These are phyloP conservation scores for Solanum acaule DNA, from an alignment of 257 asterid genomes.

Conservation along the genomic window DNA sequence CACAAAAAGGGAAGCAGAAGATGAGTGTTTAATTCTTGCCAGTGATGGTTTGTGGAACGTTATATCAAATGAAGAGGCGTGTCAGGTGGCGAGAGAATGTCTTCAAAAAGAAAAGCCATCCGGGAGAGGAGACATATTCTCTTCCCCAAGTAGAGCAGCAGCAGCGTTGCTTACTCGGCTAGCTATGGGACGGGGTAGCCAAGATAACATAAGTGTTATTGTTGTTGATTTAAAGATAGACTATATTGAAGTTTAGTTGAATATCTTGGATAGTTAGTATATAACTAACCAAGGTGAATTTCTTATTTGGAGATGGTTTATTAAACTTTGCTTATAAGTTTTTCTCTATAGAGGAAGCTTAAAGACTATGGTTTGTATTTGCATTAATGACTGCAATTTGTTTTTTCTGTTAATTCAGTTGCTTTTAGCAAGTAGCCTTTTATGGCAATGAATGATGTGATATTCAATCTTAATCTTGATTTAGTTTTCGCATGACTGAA, in stretches of 20 bases:
- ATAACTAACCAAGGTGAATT: background rate
- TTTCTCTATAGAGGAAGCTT: background rate
- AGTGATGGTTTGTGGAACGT: conserved; percentile 15
- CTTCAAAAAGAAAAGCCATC: background rate
- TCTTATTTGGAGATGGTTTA: background rate
- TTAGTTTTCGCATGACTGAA: background rate
- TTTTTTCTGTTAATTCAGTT: background rate
- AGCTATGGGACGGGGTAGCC: background rate
- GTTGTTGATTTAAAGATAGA: conserved; percentile 5
- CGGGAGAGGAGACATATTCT: background rate
- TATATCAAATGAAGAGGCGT: background rate
- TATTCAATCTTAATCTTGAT: background rate
- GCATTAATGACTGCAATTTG: background rate
- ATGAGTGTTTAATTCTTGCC: conserved; percentile 7
- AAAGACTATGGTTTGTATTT: background rate
- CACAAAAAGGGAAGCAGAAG: background rate
- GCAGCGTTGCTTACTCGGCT: background rate
- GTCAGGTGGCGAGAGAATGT: background rate
- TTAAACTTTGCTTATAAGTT: background rate
- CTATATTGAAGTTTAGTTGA: background rate
- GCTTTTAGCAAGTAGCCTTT: background rate
- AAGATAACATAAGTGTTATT: conserved; percentile 1
- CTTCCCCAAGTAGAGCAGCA: conserved; percentile 4
- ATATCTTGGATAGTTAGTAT: background rate
- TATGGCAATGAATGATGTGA: background rate